Evolutionary conservation across 2,329 filamentous ascomycete genomes (phyloP).

Genomic region (Fusarium falciforme): DNA sequence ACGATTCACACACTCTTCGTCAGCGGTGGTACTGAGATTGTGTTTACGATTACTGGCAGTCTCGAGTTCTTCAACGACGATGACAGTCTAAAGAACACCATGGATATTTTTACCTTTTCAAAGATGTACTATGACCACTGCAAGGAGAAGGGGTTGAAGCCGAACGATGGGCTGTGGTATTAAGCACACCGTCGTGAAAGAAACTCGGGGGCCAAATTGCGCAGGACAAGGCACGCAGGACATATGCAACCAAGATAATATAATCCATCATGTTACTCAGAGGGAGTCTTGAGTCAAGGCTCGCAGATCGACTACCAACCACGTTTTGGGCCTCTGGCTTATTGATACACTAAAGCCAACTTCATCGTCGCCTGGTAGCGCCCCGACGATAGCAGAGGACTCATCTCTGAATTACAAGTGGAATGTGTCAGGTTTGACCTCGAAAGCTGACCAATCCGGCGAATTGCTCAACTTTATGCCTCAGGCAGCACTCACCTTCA

Average conservation of each 20-base stretch:
- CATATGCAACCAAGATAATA: no score
- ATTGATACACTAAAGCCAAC: not conserved
- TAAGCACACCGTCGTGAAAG: not conserved
- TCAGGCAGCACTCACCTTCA: not conserved
- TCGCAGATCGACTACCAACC: not conserved
- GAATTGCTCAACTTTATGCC: not conserved
- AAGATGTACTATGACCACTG: conserved; percentile 34
- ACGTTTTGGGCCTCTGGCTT: not conserved
- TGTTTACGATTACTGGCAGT: conserved; percentile 41
- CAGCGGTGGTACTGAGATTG: conserved; percentile 37
- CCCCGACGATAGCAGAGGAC: not conserved
- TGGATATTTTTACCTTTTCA: conserved; percentile 40
- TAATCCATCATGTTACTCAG: not conserved
- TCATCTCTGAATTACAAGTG: not conserved
- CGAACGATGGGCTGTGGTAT: conserved; percentile 28
- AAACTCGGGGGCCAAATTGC: no score
- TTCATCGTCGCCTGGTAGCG: not conserved
- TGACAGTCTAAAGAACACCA: conserved; percentile 35
- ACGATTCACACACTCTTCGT: conserved; percentile 40
- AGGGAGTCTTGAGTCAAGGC: not conserved
- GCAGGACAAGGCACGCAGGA: no score
- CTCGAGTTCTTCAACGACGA: conserved; percentile 43
- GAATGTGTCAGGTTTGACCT: not conserved
- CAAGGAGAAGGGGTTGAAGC: conserved; percentile 30
- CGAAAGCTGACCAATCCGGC: not conserved